A percentile compares a stretch with the other conserved stretches of the same genome.
These are phyloP conservation scores for Pinus tabuliformis DNA, from an alignment of 75 land plant species.

Conservation along the genomic window DNA sequence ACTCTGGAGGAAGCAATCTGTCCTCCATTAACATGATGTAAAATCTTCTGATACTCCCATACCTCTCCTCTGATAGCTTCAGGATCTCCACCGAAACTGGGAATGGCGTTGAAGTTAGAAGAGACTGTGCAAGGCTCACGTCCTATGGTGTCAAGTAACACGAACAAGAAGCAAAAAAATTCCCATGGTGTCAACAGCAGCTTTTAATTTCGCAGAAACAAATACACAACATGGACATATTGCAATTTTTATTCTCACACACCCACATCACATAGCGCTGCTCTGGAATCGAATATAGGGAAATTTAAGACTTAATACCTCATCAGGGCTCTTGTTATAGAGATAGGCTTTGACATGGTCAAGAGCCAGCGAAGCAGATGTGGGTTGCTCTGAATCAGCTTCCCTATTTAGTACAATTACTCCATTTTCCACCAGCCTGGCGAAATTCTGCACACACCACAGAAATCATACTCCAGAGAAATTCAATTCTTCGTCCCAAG, in stretches of 20 bases:
- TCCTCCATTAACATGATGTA: constrained; percentile 18
- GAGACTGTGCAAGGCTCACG: constrained; percentile 10
- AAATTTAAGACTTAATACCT: not conserved
- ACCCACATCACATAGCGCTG: too few relatives aligned
- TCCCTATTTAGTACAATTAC: not conserved
- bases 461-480: too few relatives aligned
- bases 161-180: too few relatives aligned
- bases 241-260: too few relatives aligned
- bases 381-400: not conserved
- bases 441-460: not conserved
- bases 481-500: too few relatives aligned
- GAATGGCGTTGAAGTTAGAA: constrained; percentile 10
- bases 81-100: constrained; percentile 8
- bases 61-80: constrained; percentile 12
- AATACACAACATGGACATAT: not conserved
- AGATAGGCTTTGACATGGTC: not conserved
- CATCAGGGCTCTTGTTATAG: constrained; percentile 15
- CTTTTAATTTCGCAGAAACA: not conserved
- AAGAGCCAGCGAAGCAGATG: not conserved
- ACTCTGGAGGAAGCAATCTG: not conserved
- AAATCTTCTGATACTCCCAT: constrained; percentile 19
- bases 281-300: too few relatives aligned
- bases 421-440: not conserved
- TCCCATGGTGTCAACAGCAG: too few relatives aligned
- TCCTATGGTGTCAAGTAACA: constrained; percentile 7